Conservation (phyloP, 352 stramenopile genomes). For the Detonula confervacea region DNA sequence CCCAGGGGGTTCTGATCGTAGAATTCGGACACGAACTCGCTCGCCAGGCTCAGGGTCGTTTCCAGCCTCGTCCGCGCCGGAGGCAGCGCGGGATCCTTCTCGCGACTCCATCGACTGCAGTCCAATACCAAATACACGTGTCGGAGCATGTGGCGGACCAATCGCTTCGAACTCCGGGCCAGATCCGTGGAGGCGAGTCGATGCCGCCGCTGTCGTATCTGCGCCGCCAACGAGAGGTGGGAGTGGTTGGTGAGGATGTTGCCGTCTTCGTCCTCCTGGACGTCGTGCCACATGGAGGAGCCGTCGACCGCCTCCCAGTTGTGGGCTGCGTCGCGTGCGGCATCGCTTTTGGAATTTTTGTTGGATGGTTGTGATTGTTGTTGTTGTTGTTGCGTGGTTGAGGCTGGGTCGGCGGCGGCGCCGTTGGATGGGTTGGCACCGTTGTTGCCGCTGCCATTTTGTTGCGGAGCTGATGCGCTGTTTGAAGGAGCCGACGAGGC, state of each 20-base stretch:
- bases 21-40: slow-evolving; percentile 78
- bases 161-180: slow-evolving; percentile 56
- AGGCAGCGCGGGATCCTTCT: slow-evolving; percentile 75
- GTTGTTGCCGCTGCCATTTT: no score
- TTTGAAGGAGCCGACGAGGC: not conserved
- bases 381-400: slow-evolving; percentile 5
- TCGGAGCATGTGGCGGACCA: slow-evolving; percentile 83
- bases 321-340: slow-evolving; percentile 35
- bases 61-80: slow-evolving; percentile 62
- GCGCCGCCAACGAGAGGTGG: slow-evolving; percentile 50
- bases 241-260: slow-evolving; percentile 63
- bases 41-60: slow-evolving; percentile 56
- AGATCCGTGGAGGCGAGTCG: slow-evolving; percentile 74
- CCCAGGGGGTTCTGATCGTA: slow-evolving; percentile 84
- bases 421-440: not conserved
- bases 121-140: slow-evolving; percentile 82
- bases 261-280: slow-evolving; percentile 76
- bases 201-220: slow-evolving; percentile 68
- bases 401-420: not conserved
- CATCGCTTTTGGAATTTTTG: no score
- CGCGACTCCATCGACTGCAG: slow-evolving; percentile 67
- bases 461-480: slow-evolving; percentile 13
- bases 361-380: no score
- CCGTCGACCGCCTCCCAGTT: slow-evolving; percentile 50
- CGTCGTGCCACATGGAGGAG: slow-evolving; percentile 46